Conservation (phyloP, 495 filamentous ascomycete genomes). For the Tuber melanosporum region DNA sequence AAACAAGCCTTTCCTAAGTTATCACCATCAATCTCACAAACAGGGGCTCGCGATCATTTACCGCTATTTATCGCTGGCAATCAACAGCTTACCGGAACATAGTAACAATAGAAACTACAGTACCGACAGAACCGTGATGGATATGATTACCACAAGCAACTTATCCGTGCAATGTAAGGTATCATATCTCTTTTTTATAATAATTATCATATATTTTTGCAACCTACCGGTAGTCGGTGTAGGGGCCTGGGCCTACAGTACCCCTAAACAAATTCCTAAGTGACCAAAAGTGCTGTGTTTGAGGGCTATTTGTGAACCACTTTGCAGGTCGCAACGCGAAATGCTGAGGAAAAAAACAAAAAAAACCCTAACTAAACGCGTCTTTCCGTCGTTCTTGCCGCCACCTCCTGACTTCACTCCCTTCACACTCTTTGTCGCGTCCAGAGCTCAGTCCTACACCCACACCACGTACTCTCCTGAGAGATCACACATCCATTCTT, state of each 20-base stretch:
- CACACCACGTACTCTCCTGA: background rate
- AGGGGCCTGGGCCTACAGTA: background rate
- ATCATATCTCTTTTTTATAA: background rate
- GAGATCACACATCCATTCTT: background rate
- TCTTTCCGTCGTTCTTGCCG: background rate
- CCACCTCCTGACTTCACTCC: slow-evolving; percentile 1
- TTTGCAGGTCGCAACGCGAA: background rate
- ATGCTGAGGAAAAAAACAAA: background rate
- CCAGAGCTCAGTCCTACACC: background rate
- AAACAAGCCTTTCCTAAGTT: background rate
- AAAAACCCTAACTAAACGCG: background rate
- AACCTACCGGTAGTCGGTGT: background rate
- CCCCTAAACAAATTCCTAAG: background rate
- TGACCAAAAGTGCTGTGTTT: background rate
- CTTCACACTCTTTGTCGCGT: background rate
- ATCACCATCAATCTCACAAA: background rate
- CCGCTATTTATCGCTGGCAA: background rate
- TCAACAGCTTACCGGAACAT: background rate
- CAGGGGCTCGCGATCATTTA: background rate
- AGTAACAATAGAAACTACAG: background rate
- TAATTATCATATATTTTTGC: too few species aligned
- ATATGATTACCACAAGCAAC: background rate
- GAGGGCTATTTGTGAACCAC: background rate
- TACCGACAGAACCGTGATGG: background rate
- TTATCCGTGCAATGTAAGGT: background rate